Percentiles rank a stretch among this genome's conserved stretches.
phyloP scores from a whole-genome alignment of 352 stramenopile genomes.

The Pythium aquatile region DNA sequence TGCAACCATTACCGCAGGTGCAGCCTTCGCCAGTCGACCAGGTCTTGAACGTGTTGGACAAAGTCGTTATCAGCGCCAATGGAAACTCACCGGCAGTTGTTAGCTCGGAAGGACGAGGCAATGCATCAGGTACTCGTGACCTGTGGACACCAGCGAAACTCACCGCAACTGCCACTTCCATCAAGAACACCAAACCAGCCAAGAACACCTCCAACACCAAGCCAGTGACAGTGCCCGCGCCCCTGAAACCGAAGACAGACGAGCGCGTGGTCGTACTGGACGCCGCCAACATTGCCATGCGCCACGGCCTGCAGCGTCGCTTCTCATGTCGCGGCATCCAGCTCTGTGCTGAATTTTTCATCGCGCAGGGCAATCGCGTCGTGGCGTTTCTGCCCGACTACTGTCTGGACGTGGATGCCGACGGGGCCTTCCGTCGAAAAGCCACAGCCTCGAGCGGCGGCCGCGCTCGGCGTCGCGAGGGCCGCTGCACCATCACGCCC shows the following conservation, averaged over 20 bases:
- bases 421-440: slow-evolving; percentile 38
- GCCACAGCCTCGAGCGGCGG: slow-evolving; percentile 9
- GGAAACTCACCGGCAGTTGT: not conserved
- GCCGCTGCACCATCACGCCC: slow-evolving; percentile 50
- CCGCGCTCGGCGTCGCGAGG: slow-evolving; percentile 14
- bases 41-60: not conserved
- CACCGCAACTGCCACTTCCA: slow-evolving; percentile 1
- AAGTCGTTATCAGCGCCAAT: not conserved
- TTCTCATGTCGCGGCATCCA: slow-evolving; percentile 80
- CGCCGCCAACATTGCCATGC: slow-evolving; percentile 80
- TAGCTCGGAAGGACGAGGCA: not conserved
- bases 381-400: slow-evolving; percentile 87
- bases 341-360: slow-evolving; percentile 72
- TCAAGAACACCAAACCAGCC: slow-evolving; percentile 6
- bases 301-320: slow-evolving; percentile 63
- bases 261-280: slow-evolving; percentile 28
- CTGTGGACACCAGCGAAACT: slow-evolving; percentile 13
- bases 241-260: not conserved
- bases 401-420: slow-evolving; percentile 48
- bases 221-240: not conserved
- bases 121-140: slow-evolving; percentile 2
- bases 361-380: slow-evolving; percentile 63
- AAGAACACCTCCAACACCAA: not conserved
- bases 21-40: not conserved
- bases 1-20: not conserved